These are phyloP conservation scores for Mycotypha africana DNA, from an alignment of 371 early-diverging fungal genomes.

Conservation along the genomic window DNA sequence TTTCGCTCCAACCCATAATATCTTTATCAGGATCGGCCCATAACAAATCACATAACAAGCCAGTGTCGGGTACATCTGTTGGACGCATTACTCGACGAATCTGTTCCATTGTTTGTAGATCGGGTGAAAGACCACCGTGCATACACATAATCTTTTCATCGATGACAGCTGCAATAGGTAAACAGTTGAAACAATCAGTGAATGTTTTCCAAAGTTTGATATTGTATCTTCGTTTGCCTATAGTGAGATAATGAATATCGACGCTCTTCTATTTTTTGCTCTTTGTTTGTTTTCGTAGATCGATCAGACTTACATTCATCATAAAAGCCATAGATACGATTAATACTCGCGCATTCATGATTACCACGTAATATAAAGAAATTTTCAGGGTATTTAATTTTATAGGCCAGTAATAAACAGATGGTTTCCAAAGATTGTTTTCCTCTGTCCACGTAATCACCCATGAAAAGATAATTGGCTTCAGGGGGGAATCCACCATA, in stretches of 20 bases:
- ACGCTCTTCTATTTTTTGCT: too few species aligned
- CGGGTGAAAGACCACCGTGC: conserved; percentile 99
- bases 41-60: conserved; percentile 72
- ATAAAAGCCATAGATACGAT: conserved; percentile 98
- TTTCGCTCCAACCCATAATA: conserved; percentile 86
- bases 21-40: conserved; percentile 83
- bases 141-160: conserved; percentile 97
- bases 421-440: conserved; percentile 82
- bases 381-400: conserved; percentile 95
- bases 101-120: conserved; percentile 86
- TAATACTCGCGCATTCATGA: conserved; percentile 93
- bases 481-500: conserved; percentile 91
- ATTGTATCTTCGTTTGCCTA: conserved; percentile 94
- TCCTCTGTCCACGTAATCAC: conserved; percentile 96
- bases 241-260: too few species aligned
- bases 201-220: conserved; percentile 98
- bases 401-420: conserved; percentile 79
- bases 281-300: neutral
- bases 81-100: conserved; percentile 90
- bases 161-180: conserved; percentile 96
- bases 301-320: conserved; percentile 78
- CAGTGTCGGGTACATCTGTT: conserved; percentile 93
- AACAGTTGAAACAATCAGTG: conserved; percentile 96
- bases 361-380: conserved; percentile 96
- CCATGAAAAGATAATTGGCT: conserved; percentile 90